Percentiles rank a stretch among this genome's conserved stretches.
Conservation (phyloP, 768 basidiomycete genomes). For the Lactarius quietus region DNA sequence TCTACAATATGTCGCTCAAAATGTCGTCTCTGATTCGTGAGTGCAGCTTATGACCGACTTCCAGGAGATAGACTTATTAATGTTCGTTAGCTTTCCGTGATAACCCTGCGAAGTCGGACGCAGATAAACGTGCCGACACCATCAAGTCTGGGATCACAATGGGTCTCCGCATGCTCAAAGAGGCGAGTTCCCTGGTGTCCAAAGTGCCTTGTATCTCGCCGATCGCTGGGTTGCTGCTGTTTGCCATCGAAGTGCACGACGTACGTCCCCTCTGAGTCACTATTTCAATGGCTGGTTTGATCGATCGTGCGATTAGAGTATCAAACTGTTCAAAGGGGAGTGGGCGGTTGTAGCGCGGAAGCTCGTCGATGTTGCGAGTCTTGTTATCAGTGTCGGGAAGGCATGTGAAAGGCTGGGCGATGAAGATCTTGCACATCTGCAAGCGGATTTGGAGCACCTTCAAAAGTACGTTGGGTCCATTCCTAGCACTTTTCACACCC, state of each 20-base stretch:
- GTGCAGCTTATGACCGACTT: background rate
- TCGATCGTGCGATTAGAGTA: background rate
- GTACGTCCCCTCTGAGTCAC: background rate
- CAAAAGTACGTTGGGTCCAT: background rate
- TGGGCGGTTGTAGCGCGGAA: conserved; percentile 5
- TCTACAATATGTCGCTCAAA: background rate
- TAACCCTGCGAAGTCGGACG: background rate
- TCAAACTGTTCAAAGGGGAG: background rate
- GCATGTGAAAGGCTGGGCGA: background rate
- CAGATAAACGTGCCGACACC: background rate
- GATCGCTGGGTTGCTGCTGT: background rate
- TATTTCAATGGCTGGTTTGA: background rate
- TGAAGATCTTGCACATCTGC: background rate
- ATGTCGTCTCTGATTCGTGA: background rate
- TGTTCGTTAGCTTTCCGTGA: background rate
- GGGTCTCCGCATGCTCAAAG: background rate
- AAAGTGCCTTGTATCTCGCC: background rate
- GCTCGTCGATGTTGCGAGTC: background rate
- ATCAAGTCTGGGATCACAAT: background rate
- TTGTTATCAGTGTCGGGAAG: background rate
- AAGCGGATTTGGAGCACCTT: background rate
- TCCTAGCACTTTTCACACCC: no score
- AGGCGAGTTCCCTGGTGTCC: background rate
- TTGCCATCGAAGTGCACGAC: background rate
- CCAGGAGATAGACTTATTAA: background rate